Base-by-base conservation (phyloP, 202 grass and related monocot species). In the Zoysia matrella region DNA sequence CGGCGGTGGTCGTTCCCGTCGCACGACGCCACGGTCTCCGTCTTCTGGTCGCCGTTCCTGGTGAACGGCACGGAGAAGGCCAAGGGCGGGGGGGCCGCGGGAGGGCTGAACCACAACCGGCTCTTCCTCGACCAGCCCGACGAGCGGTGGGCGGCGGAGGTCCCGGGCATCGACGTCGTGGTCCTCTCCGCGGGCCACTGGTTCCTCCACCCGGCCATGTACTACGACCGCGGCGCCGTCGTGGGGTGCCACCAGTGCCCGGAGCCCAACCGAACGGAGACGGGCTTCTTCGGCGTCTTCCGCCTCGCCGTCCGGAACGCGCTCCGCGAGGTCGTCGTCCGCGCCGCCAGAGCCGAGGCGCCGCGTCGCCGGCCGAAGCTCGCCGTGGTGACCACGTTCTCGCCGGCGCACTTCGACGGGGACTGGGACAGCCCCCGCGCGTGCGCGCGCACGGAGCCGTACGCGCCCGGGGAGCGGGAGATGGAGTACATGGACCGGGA, bases 191-290 rank as follows among this genome's bases (percentile, higher is more conserved):
- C 84, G 15, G 95, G 95, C 40, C 92, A 98, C 81, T 98, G 95
- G 95, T 98, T 94, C 87, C 79, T 98, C 43, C 90, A 90, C 75
- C 47, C 92, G 62, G 88, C 95, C 3, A 74, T 98, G 65, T 98
- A 91, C 84, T 90, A 93, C 82, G 92, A 94, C 47, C 64, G 82
- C 82, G 86, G 85, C 44, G 80, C 3, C 1, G 78, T 88, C 47
- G 80, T 98, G 22, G 95, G 95, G 39, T 98, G 95, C 92, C 92
- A 98, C 90, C 61, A 85, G 51, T 98, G 92, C 86, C 88, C 88
- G 8, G 86, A 90, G 41, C 88, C 82, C 18, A 88, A 93, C 86
- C 82, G 88, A 78, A 91, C 90, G 43, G 92, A 98, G 83, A 93
- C 93, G 18, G 88, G 95, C 60, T 94, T 94, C 92, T 98, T 98